phyloP scores from a whole-genome alignment of 306 rosid species.

The Medicago truncatula region MtrunA17r5.0-ANR NC_053046.1:16084001-16084500 shows the following conservation, averaged over 20 bases:
- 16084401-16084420: neutral
- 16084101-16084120: neutral
- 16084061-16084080: neutral
- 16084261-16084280: neutral
- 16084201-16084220: too few species aligned
- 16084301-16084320: neutral
- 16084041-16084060: constrained; percentile 16
- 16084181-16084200: too few species aligned
- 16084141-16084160: too few species aligned
- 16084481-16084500: neutral
- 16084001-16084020: constrained; percentile 63
- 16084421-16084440: neutral
- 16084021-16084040: constrained; percentile 25
- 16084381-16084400: neutral
- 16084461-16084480: neutral
- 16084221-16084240: neutral
- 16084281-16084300: neutral
- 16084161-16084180: too few species aligned
- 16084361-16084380: neutral
- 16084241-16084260: neutral
- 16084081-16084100: neutral
- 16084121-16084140: too few species aligned
- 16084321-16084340: neutral
- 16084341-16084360: neutral
- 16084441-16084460: neutral